Evolutionary conservation across 768 basidiomycete species (phyloP), one percentile per base, ranked within the genome.

Genomic region (Russula abietina): DNA sequence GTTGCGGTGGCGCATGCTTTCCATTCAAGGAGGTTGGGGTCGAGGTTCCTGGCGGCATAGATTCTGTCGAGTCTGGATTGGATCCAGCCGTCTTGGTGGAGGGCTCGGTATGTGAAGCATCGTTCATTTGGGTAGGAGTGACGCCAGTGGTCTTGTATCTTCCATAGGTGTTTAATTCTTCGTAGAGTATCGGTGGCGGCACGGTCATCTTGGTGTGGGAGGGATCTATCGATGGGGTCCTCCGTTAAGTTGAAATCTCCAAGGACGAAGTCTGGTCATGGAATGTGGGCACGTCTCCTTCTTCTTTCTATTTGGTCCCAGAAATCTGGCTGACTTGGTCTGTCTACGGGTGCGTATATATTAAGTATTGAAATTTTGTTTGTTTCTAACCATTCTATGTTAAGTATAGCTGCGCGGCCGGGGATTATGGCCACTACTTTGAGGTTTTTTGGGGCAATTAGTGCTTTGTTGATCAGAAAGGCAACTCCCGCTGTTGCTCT

Each of bases 351-450:
- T 45, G 43, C n/a, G n/a, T 45, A 45, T 0, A 45, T 22, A n/a
- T 45, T 45, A 1, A 45, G n/a, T 0, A 72, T 39, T 0, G 41
- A 50, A 0, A 61, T 24, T 8, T 39, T 22, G 12, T 57, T 8
- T 11, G 9, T 22, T 4, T 56, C 10, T 12, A 67, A 57, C 69
- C 70, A 70, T 3, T 65, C 67, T 0, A 69, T 28, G 4, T 32
- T 50, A 0, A 71, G 19, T 0, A 8, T 1, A 19, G 41, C 2
- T 0, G 57, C 19, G 0, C 57, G 17, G 0, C 55, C 55, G 2
- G 7, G 16, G 3, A 43, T 32, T 2, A 55, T 11, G 3, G n/a
- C 19, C 1, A 2, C 1, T 7, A 5, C 28, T 12, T 0, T n/a
- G 0, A 43, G 2, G 0, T 43, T 0, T 2, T 11, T 1, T 0